phyloP scores from a whole-genome alignment of 2,329 filamentous ascomycete species.

The Dothidotthia symphoricarpi region DNA sequence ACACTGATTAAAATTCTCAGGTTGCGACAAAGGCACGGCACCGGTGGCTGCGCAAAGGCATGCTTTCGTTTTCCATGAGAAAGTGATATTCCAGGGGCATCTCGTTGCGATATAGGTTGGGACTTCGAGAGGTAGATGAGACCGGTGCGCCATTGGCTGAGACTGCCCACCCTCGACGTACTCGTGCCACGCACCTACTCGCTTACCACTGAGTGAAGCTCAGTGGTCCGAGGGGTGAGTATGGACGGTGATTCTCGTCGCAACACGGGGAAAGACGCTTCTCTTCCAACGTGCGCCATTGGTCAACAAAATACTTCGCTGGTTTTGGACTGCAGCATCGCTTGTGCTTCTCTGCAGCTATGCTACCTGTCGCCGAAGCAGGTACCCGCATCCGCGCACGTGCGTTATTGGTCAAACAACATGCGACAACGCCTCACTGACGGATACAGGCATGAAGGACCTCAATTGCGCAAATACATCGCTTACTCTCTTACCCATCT shows the following conservation, averaged over 20 bases:
- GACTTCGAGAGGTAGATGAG: neutral
- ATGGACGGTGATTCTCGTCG: too few species aligned
- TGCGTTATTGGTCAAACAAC: neutral
- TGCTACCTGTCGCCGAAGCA: neutral
- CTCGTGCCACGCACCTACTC: too few species aligned
- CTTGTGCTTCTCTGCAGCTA: neutral
- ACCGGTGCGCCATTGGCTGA: neutral
- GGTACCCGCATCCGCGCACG: neutral
- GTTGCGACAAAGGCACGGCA: neutral
- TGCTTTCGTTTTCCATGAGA: neutral
- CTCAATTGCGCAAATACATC: neutral
- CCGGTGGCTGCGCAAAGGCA: neutral
- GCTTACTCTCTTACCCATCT: neutral
- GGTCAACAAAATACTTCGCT: neutral
- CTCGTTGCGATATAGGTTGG: neutral
- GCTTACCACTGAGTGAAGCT: too few species aligned
- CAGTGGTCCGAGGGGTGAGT: too few species aligned
- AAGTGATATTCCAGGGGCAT: neutral
- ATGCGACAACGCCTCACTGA: neutral
- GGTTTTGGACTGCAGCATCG: too few species aligned
- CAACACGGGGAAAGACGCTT: neutral
- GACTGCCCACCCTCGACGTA: too few species aligned
- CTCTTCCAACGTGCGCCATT: neutral
- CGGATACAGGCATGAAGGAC: neutral
- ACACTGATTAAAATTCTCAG: too few species aligned